Evolutionary conservation across 2,329 filamentous ascomycete genomes (phyloP), one percentile per base, ranked within the genome.

Genomic region (Aspergillus aculeatus): DNA sequence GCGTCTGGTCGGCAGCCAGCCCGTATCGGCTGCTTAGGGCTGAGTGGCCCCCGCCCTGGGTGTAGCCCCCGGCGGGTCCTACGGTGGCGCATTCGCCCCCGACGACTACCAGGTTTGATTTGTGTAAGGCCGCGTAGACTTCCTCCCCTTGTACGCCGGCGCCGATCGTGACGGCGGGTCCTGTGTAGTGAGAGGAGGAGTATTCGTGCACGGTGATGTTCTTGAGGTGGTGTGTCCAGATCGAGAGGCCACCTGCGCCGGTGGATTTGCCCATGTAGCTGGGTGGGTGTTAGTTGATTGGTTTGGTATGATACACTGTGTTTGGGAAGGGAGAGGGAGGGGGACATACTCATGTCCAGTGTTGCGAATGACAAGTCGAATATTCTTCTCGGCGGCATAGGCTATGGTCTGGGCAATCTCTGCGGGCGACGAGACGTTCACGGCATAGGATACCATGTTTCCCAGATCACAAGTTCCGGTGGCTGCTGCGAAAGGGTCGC

Each of bases 11-110:
- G 24, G 53, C 50, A 12, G 56, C 59, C 31, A 61, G 50, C 21
- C 78, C 80, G 56, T 76, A 76, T n/a, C 73, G 67, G 26, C 68
- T 67, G 3, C 73, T 71, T 16, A 77, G 67, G 4, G 73, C 70
- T 4, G 78, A 80, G 67, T 86, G 83, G 0, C 86, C 85, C 9
- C 84, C 85, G 5, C 84, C 84, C 66, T 85, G 83, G 3, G 79
- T 80, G 63, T 82, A 87, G 1, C 85, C 85, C 10, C 85, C 85
- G 1, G 82, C 80, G 3, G 83, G 63, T 2, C 84, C 84, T 9
- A 87, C 84, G 0, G 81, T 65, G 24, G 62, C 49, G 1, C 60
- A 59, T 7, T 60, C 44, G 78, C 6, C 78, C 78, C 24, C 78
- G 76, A 6, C 77, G 76, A 16, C 84, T 82, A 63, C 80, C 75